Evolutionary conservation across 2,329 filamentous ascomycete species (phyloP), one percentile per base, ranked within the genome.

Genomic region (Acrocalymma vagum): DNA sequence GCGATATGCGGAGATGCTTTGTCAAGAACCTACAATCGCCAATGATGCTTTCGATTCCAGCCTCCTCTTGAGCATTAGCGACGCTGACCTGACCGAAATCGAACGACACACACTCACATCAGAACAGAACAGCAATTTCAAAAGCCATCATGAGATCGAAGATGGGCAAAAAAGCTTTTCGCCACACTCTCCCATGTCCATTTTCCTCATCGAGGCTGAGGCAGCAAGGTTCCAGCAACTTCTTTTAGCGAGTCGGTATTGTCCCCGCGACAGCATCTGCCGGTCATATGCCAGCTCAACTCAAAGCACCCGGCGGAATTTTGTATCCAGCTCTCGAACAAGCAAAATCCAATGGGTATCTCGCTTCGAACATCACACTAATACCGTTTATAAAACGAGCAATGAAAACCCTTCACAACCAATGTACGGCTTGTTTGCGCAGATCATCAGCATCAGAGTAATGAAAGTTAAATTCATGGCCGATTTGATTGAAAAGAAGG

Each of bases 21-120:
- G 86, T 0, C 86, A 86, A 6, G 77, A 83, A 27, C 84, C 85
- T 1, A 78, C 80, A 31, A 88, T 90, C 38, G 78, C 83, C 15
- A 74, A 78, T 26, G 84, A 87, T 13, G 85, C 89, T 55, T 90
- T 86, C 62, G 85, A 89, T 54, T 88, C 86, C 0, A 81, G 80
- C 48, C 75, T 88, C 17, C 87, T 87, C 0, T 69, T 86, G 14
- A 88, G 89, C 60, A 79, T 85, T 42, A 75, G 86, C 45, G 86
- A 90, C 50, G 70, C 73, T 4, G 81, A 85, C 37, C 70, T 90
- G 11, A 34, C 28, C n/a, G 48, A 52, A 4, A 42, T 56, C 9
- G 32, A 54, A 5, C 26, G 34, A 16, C 45, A 58, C 14, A 28
- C 33, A n/a, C 17, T 18, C 5, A 22, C 40, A 6, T 20, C 32